Evolutionary conservation across 169 alveolate genomes (phyloP).

Genomic region (Plasmodium falciparum): DNA sequence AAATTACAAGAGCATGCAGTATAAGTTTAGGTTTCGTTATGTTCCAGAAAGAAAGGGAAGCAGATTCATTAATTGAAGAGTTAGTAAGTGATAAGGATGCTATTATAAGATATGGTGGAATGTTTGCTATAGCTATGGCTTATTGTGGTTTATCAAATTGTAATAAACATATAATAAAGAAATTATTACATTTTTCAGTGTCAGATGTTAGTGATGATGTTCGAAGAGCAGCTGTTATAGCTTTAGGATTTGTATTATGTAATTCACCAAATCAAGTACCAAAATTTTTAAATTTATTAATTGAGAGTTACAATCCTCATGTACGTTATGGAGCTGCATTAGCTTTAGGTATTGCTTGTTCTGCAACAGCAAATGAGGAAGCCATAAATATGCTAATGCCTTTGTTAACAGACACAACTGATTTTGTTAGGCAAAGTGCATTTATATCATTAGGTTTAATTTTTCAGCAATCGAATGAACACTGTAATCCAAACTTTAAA

Average conservation of each 20-base stretch:
- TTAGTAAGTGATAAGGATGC: conserved; percentile 94
- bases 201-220: conserved; percentile 99
- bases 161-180: conserved; percentile 90
- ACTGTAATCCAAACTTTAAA: conserved; percentile 89
- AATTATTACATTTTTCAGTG: conserved; percentile 96
- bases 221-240: conserved; percentile 98
- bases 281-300: conserved; percentile 91
- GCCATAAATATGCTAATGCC: conserved; percentile 95
- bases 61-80: conserved; percentile 92
- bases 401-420: conserved; percentile 95
- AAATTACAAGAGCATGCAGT: conserved; percentile 97
- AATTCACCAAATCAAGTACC: conserved; percentile 92
- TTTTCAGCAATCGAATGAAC: conserved; percentile 92
- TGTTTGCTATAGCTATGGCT: conserved; percentile 98
- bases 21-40: conserved; percentile 95
- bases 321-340: conserved; percentile 99
- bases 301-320: conserved; percentile 98
- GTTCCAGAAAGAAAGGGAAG: conserved; percentile 95
- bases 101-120: conserved; percentile 98
- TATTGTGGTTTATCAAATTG: conserved; percentile 93
- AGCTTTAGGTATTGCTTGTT: conserved; percentile 98
- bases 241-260: conserved; percentile 94
- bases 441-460: conserved; percentile 91
- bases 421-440: conserved; percentile 98
- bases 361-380: conserved; percentile 94